phyloP scores from a whole-genome alignment of 192 early-diverging fungal genomes.

The Entrophospora sp. region DNA sequence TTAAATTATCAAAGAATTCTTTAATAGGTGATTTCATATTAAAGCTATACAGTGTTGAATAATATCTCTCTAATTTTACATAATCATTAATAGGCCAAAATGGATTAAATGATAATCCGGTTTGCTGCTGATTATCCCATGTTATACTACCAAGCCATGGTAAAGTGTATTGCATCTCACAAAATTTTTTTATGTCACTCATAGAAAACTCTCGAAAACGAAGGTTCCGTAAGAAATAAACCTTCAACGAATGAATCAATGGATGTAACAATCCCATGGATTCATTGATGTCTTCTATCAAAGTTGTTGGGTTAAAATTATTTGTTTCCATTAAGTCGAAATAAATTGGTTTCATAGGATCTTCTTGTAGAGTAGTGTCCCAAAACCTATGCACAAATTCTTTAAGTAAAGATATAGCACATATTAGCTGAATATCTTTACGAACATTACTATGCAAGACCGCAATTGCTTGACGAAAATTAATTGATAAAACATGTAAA shows the following conservation, averaged over 20 bases:
- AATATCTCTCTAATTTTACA: background rate
- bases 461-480: background rate
- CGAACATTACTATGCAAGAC: background rate
- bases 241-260: slow-evolving; percentile 10
- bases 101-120: slow-evolving; percentile 18
- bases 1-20: background rate
- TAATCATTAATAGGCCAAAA: background rate
- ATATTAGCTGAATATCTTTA: slow-evolving; percentile 9
- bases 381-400: slow-evolving; percentile 10
- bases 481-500: background rate
- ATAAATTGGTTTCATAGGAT: background rate
- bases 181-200: slow-evolving; percentile 9
- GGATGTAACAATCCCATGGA: background rate
- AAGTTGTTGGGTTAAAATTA: background rate
- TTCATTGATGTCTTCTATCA: slow-evolving; percentile 8
- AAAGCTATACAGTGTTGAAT: background rate
- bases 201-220: slow-evolving; percentile 9
- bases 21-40: background rate
- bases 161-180: slow-evolving; percentile 1
- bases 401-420: slow-evolving; percentile 16
- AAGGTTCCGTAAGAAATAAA: slow-evolving; percentile 18
- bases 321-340: background rate
- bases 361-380: background rate
- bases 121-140: slow-evolving; percentile 3
- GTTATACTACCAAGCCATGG: slow-evolving; percentile 11